Conservation (phyloP, 495 filamentous ascomycete genomes). For the Parathielavia hyrcaniae region DNA sequence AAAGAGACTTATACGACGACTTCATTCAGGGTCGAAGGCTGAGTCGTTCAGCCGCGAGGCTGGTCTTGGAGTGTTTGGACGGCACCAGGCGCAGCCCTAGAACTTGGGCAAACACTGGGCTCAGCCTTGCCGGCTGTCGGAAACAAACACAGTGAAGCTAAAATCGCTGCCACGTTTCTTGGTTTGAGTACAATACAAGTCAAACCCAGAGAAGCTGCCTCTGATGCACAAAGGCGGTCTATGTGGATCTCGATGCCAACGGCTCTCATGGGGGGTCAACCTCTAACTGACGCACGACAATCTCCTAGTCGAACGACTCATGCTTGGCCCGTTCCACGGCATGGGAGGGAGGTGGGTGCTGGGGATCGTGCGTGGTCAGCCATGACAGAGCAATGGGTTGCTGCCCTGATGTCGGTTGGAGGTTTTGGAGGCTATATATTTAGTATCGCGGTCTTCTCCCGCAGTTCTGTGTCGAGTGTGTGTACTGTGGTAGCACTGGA, state of each 20-base stretch:
- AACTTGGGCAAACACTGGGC: not conserved
- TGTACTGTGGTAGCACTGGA: not conserved
- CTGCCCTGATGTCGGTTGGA: not conserved
- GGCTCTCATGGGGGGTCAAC: not conserved
- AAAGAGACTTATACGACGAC: too few species aligned
- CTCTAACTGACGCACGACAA: slow-evolving; percentile 8
- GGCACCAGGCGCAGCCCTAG: not conserved
- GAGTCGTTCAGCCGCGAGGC: slow-evolving; percentile 3
- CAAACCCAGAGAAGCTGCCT: not conserved
- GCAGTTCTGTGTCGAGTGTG: not conserved
- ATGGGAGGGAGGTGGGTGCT: not conserved
- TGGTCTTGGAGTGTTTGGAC: not conserved
- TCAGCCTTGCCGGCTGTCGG: not conserved
- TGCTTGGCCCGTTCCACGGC: slow-evolving; percentile 10
- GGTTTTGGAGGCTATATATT: slow-evolving; percentile 6
- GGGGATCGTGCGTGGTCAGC: slow-evolving; percentile 4
- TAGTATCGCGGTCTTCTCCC: not conserved
- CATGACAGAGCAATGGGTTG: not conserved
- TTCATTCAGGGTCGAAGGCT: not conserved
- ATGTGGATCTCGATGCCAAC: not conserved
- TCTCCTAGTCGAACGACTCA: not conserved
- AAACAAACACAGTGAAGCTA: not conserved
- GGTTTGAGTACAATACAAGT: too few species aligned
- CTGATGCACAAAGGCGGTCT: slow-evolving; percentile 3
- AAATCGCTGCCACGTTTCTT: not conserved